Evolutionary conservation across 2,329 filamentous ascomycete species (phyloP).

Genomic region (Cadophora sp.): DNA sequence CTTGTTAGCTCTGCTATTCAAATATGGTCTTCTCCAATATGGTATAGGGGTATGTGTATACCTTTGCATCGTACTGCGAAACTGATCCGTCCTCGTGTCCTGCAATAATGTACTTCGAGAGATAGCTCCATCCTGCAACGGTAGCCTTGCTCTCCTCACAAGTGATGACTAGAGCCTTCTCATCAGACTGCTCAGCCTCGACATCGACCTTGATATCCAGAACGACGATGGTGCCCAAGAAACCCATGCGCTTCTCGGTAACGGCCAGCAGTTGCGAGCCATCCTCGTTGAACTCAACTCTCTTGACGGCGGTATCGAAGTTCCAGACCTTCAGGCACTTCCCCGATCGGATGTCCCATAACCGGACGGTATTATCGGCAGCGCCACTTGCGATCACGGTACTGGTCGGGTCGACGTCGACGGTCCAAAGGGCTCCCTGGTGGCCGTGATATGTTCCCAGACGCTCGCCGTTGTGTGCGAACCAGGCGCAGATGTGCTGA

Average conservation of each 20-base stretch:
- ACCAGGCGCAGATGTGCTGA: slow-evolving; percentile 97
- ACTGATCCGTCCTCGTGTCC: slow-evolving; percentile 96
- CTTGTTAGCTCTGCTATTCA: slow-evolving; percentile 29
- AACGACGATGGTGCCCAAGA: slow-evolving; percentile 91
- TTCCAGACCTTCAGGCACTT: slow-evolving; percentile 97
- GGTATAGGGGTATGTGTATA: slow-evolving; percentile 45
- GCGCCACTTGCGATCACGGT: slow-evolving; percentile 93
- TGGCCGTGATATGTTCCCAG: slow-evolving; percentile 97
- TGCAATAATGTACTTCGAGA: slow-evolving; percentile 95
- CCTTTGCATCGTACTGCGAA: slow-evolving; percentile 91
- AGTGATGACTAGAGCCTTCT: slow-evolving; percentile 85
- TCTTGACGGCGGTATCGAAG: slow-evolving; percentile 95
- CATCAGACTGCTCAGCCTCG: slow-evolving; percentile 82
- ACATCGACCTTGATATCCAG: slow-evolving; percentile 87
- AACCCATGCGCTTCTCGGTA: slow-evolving; percentile 98
- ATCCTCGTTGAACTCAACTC: slow-evolving; percentile 96
- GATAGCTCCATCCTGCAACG: slow-evolving; percentile 94
- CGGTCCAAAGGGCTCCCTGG: slow-evolving; percentile 97
- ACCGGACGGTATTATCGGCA: slow-evolving; percentile 96
- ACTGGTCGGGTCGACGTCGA: slow-evolving; percentile 93
- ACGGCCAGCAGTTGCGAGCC: slow-evolving; percentile 89
- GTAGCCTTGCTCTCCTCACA: slow-evolving; percentile 97
- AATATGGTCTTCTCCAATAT: not conserved
- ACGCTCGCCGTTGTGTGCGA: slow-evolving; percentile 95
- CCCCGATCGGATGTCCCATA: slow-evolving; percentile 96